phyloP scores from a whole-genome alignment of 1,284 basidiomycete genomes.

The Golubevia sp. region DNA sequence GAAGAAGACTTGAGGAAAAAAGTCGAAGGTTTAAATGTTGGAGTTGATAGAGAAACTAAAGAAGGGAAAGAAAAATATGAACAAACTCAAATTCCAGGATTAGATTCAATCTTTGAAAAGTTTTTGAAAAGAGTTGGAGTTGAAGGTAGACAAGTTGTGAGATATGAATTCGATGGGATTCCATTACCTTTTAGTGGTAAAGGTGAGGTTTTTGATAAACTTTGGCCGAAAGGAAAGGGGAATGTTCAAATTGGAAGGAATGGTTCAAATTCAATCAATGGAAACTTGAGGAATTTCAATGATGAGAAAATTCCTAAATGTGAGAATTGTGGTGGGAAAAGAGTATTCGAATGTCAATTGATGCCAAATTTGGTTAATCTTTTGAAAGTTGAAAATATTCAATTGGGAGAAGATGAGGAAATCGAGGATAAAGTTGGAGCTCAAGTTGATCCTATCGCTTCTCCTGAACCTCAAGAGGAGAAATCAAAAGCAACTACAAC shows the following conservation, averaged over 20 bases:
- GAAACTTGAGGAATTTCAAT: background rate
- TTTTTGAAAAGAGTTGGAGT: slow-evolving; percentile 43
- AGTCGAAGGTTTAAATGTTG: slow-evolving; percentile 9
- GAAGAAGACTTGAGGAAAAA: slow-evolving; percentile 5
- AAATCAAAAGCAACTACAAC: slow-evolving; percentile 3
- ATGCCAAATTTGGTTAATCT: slow-evolving; percentile 59
- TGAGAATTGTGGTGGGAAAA: slow-evolving; percentile 27
- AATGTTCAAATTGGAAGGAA: background rate
- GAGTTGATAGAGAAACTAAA: slow-evolving; percentile 17
- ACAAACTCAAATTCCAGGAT: slow-evolving; percentile 39
- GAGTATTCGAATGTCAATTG: slow-evolving; percentile 57
- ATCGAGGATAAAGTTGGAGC: background rate
- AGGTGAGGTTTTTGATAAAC: slow-evolving; percentile 30
- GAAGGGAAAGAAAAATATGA: slow-evolving; percentile 50
- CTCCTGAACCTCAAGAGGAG: slow-evolving; percentile 8
- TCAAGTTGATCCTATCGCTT: background rate
- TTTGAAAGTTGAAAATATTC: slow-evolving; percentile 26
- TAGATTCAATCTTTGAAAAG: slow-evolving; percentile 51
- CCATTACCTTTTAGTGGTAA: slow-evolving; percentile 43
- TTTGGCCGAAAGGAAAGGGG: slow-evolving; percentile 33
- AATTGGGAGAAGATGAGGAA: slow-evolving; percentile 3
- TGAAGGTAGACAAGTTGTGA: slow-evolving; percentile 47
- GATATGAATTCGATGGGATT: slow-evolving; percentile 50
- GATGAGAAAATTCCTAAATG: slow-evolving; percentile 32
- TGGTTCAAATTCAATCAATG: background rate